These are phyloP conservation scores for Solanum appendiculatum DNA, from an alignment of 257 asterid genomes.

Conservation along the genomic window DNA sequence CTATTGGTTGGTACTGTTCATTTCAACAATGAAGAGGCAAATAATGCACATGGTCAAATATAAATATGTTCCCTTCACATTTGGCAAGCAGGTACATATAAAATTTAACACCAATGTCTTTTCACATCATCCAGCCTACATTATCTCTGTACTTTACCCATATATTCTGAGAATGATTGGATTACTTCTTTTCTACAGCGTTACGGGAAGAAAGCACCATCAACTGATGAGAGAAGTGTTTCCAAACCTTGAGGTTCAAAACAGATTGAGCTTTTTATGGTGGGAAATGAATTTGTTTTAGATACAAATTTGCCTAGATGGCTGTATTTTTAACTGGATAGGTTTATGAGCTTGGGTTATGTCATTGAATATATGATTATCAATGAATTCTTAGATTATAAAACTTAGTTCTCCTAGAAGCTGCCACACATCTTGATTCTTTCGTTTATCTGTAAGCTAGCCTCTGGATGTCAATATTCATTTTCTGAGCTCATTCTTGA, in stretches of 20 bases:
- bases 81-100: slow-evolving; percentile 77
- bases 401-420: background rate
- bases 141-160: background rate
- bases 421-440: background rate
- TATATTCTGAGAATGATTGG: background rate
- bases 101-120: background rate
- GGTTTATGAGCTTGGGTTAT: slow-evolving; percentile 11
- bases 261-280: slow-evolving; percentile 19
- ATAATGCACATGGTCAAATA: slow-evolving; percentile 96
- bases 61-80: slow-evolving; percentile 85
- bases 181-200: slow-evolving; percentile 44
- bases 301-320: slow-evolving; percentile 11
- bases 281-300: slow-evolving; percentile 17
- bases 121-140: background rate
- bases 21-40: slow-evolving; percentile 96
- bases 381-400: slow-evolving; percentile 2
- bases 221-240: slow-evolving; percentile 44
- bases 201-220: slow-evolving; percentile 66
- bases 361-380: slow-evolving; percentile 5
- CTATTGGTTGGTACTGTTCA: slow-evolving; percentile 77
- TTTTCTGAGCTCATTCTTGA: background rate
- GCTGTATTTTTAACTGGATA: background rate
- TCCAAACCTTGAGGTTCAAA: slow-evolving; percentile 44
- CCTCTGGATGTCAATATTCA: background rate
- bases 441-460: background rate